Evolutionary conservation across 306 rosid species (phyloP), one percentile per base, ranked within the genome.

Genomic region (Vicia villosa): DNA sequence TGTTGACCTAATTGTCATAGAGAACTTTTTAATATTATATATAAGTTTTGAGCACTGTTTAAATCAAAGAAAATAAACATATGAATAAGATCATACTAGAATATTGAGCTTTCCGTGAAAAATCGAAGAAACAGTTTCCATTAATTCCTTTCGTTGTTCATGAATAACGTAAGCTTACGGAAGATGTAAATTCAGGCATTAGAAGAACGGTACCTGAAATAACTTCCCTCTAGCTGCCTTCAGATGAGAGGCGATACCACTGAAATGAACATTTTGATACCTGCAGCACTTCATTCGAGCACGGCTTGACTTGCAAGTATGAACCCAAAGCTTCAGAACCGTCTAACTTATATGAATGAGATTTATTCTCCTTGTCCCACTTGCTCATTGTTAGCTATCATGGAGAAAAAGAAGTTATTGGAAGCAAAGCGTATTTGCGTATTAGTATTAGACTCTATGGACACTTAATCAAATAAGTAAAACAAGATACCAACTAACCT

Each of bases 231-330:
- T 92, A 83, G 84, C 87, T 90, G 49, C 94, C 89, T 52, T 90
- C 98, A 37, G 81, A 75, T 42, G 98, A 93, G 57, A 88, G 81
- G 43, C 98, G 90, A 81, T 81, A 88, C 98, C 98, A 93, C 80
- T 90, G 97, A 73, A 93, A 78, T 13, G 78, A 87, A 70, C 97
- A 90, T 73, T 81, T 85, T 19, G 89, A 81, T 65, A 87, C 84
- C 7, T 75, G 87, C 64, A 86, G 89, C 37, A 86, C 88, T 61
- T 64, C 81, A 26, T 78, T 91, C 55, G 94, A 86, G 84, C 86
- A 64, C 69, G 89, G 76, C 72, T 73, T 84, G 77, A 93, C 75
- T 63, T 63, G 85, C 55, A 93, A 72, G 79, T 37, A 83, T 34
- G 96, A 86, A 70, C 96, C 97, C 68, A 93, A 83, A 76, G 83